Base-by-base conservation (phyloP, 371 early-diverging fungal genomes). In the Haplosporangium sp. region DNA sequence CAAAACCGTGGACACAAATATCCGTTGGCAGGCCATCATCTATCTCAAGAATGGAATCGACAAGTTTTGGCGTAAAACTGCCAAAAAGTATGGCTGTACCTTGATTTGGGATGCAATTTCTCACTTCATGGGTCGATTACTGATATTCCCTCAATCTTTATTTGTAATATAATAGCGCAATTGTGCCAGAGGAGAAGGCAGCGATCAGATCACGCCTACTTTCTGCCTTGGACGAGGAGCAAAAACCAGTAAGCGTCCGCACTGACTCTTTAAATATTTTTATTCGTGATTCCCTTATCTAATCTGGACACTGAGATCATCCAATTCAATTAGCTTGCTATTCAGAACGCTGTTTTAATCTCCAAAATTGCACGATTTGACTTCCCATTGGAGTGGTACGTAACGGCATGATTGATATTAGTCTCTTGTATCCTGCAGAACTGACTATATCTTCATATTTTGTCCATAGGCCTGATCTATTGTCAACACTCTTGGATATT, bases 31-130 rank as follows among this genome's bases (percentile, higher is more conserved):
- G 44, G 91, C 95, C 15, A 90, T 92, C 20, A 91, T 96, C 61
- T 91, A 90, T 65, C 85, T 97, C 61, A 97, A 97, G 83, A 96
- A 96, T 77, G 95, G 96, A 3, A 88, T 97, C 53, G 94, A 93
- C 78, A 91, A 90, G 67, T 96, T 94, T 77, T 97, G 97, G 97
- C 88, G 95, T 77, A 91, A 89, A 77, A 88, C 92, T 3, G 93
- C 93, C 10, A 89, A 85, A 83, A 89, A 88, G 94, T 94, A 84
- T 69, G 69, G 40, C 9, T 17, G 48, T 11, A n/a, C 47, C 17
- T 65, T 40, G 2, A 50, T 50, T 47, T n/a, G 6, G 4, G 19
- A 19, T 17, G 52, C 4, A 4, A 20, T 19, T 27, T 27, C 27
- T 27, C 27, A 27, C 27, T 27, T 27, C 27, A 27, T 27, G 27